Conservation (phyloP, 345 rosid genomes). For the Nasturtium officinale region DNA sequence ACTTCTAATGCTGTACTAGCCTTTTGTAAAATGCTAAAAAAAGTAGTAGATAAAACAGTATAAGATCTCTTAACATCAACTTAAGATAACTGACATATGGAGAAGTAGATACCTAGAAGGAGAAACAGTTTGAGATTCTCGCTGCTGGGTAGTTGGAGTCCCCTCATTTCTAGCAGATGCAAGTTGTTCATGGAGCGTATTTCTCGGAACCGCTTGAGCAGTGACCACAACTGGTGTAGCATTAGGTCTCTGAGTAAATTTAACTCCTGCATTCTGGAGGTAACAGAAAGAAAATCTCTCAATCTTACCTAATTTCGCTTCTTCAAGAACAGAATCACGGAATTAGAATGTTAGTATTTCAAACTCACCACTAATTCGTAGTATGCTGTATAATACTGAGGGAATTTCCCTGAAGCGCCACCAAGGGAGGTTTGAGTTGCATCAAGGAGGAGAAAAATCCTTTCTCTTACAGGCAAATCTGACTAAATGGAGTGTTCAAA, state of each 20-base stretch:
- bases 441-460: constrained; percentile 91
- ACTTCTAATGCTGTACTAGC: constrained; percentile 85
- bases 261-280: constrained; percentile 77
- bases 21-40: constrained; percentile 82
- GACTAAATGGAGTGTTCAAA: constrained; percentile 50
- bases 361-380: constrained; percentile 89
- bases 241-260: constrained; percentile 67
- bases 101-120: constrained; percentile 69
- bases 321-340: constrained; percentile 1
- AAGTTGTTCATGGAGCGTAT: constrained; percentile 62
- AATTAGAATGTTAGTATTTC: neutral
- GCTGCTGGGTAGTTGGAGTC: constrained; percentile 44
- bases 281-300: constrained; percentile 22
- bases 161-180: constrained; percentile 56
- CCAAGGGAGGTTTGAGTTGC: constrained; percentile 96
- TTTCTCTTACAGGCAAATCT: constrained; percentile 82
- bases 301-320: constrained; percentile 8
- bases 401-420: constrained; percentile 85
- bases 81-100: neutral
- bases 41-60: constrained; percentile 16
- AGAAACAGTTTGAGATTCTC: constrained; percentile 55
- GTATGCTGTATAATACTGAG: constrained; percentile 83
- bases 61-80: constrained; percentile 17
- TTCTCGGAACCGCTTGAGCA: constrained; percentile 47
- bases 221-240: constrained; percentile 46